Conservation (phyloP, 768 basidiomycete species). For the Leccinum boreale region DNA sequence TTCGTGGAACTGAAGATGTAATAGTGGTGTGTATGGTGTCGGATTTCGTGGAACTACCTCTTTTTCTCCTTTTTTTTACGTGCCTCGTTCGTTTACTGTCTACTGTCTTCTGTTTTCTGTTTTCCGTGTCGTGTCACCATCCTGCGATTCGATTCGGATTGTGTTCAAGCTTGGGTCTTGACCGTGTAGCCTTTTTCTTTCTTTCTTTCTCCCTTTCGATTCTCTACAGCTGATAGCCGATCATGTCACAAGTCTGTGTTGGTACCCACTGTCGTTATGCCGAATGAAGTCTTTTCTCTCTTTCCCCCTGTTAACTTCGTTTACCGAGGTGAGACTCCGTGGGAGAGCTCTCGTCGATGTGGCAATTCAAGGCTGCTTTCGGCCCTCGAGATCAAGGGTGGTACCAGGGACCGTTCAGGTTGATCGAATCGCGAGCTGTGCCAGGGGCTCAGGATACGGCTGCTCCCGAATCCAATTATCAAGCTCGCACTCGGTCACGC, state of each 20-base stretch:
- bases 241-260: background rate
- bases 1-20: conserved; percentile 20
- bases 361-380: background rate
- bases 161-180: background rate
- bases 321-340: background rate
- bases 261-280: background rate
- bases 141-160: background rate
- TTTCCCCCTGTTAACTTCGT: background rate
- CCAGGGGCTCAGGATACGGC: no score
- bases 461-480: no score
- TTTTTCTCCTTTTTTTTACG: background rate
- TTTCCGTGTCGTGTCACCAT: background rate
- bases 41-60: background rate
- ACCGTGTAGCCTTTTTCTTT: background rate
- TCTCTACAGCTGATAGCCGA: background rate
- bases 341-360: background rate
- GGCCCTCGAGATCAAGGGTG: background rate
- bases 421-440: no score
- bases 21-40: background rate
- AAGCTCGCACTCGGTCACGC: no score
- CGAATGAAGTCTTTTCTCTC: background rate
- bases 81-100: background rate
- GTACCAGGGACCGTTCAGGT: background rate
- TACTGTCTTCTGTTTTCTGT: background rate
- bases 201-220: background rate